Evolutionary conservation across 768 basidiomycete species (phyloP).

Genomic region (Crassisporium funariophilum): DNA sequence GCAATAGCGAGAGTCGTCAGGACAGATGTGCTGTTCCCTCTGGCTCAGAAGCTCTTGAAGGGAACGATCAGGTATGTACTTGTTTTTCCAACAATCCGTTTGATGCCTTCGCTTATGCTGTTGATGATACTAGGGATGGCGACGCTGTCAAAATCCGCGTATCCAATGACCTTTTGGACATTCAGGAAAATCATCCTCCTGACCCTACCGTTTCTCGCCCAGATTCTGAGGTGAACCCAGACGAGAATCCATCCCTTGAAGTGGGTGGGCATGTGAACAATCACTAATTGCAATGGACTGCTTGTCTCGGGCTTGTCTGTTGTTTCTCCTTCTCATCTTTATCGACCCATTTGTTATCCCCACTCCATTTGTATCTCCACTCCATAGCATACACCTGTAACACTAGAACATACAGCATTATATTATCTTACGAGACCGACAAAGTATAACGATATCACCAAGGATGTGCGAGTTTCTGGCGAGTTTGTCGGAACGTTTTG

Average conservation of each 20-base stretch:
- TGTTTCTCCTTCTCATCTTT: no score
- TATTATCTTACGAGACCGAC: no score
- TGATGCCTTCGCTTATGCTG: neutral
- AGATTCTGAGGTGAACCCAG: slow-evolving; percentile 27
- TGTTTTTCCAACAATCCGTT: neutral
- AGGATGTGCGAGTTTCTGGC: no score
- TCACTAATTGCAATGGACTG: no score
- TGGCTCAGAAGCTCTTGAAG: slow-evolving; percentile 77
- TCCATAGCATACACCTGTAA: no score
- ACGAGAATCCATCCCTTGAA: slow-evolving; percentile 18
- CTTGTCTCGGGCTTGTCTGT: no score
- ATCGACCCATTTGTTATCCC: no score
- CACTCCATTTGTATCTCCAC: no score
- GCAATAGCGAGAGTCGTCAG: slow-evolving; percentile 87
- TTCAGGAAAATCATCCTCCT: slow-evolving; percentile 62
- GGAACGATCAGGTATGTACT: slow-evolving; percentile 73
- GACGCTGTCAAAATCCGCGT: slow-evolving; percentile 64
- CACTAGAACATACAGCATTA: no score
- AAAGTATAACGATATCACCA: no score
- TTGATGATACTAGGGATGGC: slow-evolving; percentile 50
- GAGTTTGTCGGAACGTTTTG: no score
- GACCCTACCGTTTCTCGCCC: slow-evolving; percentile 39
- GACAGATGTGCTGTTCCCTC: slow-evolving; percentile 77
- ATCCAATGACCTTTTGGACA: slow-evolving; percentile 44
- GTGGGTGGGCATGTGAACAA: no score